Evolutionary conservation across 1,284 basidiomycete genomes (phyloP).

Genomic region (Fomes fomentarius): DNA sequence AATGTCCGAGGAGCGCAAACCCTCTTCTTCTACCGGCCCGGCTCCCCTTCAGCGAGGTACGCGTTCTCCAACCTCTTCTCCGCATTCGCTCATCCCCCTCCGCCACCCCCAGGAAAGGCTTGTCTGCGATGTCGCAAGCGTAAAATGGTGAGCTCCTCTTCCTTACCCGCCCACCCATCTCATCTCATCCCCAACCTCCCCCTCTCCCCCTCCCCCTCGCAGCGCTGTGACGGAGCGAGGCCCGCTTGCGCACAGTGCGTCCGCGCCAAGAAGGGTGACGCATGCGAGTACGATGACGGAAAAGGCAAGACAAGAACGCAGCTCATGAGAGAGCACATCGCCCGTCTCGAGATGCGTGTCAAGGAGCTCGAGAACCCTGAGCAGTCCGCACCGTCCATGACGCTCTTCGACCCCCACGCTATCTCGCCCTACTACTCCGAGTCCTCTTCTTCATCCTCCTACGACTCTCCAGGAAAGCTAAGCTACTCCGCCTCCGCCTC

Average conservation of each 20-base stretch:
- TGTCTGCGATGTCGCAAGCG: slow-evolving; percentile 76
- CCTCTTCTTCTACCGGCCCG: slow-evolving; percentile 30
- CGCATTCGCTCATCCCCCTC: slow-evolving; percentile 2
- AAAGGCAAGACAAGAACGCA: slow-evolving; percentile 51
- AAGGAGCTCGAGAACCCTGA: slow-evolving; percentile 46
- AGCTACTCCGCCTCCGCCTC: slow-evolving; percentile 64
- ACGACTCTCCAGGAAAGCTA: slow-evolving; percentile 57
- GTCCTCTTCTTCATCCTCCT: slow-evolving; percentile 65
- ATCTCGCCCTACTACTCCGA: slow-evolving; percentile 45
- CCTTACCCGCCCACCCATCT: background rate
- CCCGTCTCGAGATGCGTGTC: slow-evolving; percentile 43
- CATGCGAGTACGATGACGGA: slow-evolving; percentile 50
- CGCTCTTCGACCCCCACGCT: slow-evolving; percentile 42
- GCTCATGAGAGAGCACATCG: slow-evolving; percentile 47
- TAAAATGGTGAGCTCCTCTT: slow-evolving; percentile 62
- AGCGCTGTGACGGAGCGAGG: slow-evolving; percentile 48
- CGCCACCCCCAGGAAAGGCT: slow-evolving; percentile 52
- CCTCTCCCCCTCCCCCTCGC: background rate
- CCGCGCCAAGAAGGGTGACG: slow-evolving; percentile 43
- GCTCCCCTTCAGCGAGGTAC: slow-evolving; percentile 38
- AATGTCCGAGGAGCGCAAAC: slow-evolving; percentile 41
- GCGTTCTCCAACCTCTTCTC: slow-evolving; percentile 10
- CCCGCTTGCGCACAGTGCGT: slow-evolving; percentile 47
- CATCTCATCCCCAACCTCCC: background rate
- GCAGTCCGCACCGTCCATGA: slow-evolving; percentile 37